phyloP scores from a whole-genome alignment of 1,139 yeast species.

The Diutina catenulata region DNA sequence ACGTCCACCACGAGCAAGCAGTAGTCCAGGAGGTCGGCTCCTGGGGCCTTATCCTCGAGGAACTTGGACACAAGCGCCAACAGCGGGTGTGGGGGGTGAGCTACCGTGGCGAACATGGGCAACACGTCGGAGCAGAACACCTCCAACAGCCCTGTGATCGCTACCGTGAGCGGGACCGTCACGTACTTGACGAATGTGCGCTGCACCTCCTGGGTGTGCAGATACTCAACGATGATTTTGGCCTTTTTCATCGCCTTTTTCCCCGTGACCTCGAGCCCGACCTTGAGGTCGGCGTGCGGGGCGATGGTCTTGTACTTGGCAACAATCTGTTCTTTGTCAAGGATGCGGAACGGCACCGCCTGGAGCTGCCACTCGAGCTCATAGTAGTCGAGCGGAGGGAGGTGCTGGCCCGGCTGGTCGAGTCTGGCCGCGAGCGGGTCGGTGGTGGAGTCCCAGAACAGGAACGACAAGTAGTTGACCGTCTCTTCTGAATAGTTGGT shows the following conservation, averaged over 20 bases:
- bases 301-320: constrained; percentile 20
- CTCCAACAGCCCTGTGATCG: constrained; percentile 64
- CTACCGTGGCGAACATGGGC: constrained; percentile 26
- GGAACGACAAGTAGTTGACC: constrained; percentile 47
- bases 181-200: constrained; percentile 13
- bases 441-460: constrained; percentile 61
- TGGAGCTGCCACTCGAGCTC: constrained; percentile 65
- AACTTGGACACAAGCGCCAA: constrained; percentile 12
- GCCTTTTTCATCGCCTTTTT: constrained; percentile 66
- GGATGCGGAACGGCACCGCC: constrained; percentile 42
- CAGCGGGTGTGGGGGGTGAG: not conserved
- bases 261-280: constrained; percentile 56
- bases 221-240: constrained; percentile 56
- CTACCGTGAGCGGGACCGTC: constrained; percentile 51
- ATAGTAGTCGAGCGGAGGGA: constrained; percentile 52
- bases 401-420: constrained; percentile 10
- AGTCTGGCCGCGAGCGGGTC: constrained; percentile 43
- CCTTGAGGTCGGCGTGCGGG: constrained; percentile 20
- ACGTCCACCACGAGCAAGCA: constrained; percentile 58
- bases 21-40: constrained; percentile 34
- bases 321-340: constrained; percentile 26
- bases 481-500: constrained; percentile 46
- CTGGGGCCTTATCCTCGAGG: constrained; percentile 14
- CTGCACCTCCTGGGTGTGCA: constrained; percentile 18
- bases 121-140: constrained; percentile 63